Percentiles rank a stretch among this genome's conserved stretches.
Evolutionary conservation across 306 rosid genomes (phyloP).

Genomic region (Geum urbanum): DNA sequence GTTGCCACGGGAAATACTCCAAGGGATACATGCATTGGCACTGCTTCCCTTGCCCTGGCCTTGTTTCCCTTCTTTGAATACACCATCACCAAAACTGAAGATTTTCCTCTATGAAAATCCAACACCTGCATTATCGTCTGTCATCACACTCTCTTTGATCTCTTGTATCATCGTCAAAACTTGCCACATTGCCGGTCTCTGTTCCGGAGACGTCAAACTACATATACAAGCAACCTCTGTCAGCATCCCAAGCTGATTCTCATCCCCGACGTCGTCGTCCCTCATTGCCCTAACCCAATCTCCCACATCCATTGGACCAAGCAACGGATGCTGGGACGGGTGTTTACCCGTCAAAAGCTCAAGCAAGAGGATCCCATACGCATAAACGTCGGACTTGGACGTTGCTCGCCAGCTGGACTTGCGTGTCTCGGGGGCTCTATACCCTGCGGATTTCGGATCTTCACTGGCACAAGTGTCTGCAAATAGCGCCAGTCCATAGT

Average conservation of each 20-base stretch:
- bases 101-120: constrained; percentile 33
- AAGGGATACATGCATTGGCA: constrained; percentile 6
- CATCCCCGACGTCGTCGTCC: constrained; percentile 62
- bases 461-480: constrained; percentile 44
- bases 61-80: constrained; percentile 19
- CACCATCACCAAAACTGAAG: constrained; percentile 9
- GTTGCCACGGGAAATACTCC: constrained; percentile 5
- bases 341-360: constrained; percentile 92
- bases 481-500: constrained; percentile 58
- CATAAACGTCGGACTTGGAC: constrained; percentile 64
- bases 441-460: constrained; percentile 58
- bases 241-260: constrained; percentile 72
- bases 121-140: constrained; percentile 30
- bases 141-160: constrained; percentile 65
- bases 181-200: constrained; percentile 95
- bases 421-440: constrained; percentile 69
- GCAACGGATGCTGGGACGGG: constrained; percentile 76
- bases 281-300: constrained; percentile 85
- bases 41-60: background rate
- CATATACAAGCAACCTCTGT: constrained; percentile 87
- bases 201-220: constrained; percentile 77
- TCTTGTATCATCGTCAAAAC: constrained; percentile 81
- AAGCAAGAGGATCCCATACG: constrained; percentile 69
- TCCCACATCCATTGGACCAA: constrained; percentile 59
- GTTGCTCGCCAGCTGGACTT: constrained; percentile 49